Base-by-base conservation (phyloP, 2,329 filamentous ascomycete genomes). In the Colletotrichum magnum region DNA sequence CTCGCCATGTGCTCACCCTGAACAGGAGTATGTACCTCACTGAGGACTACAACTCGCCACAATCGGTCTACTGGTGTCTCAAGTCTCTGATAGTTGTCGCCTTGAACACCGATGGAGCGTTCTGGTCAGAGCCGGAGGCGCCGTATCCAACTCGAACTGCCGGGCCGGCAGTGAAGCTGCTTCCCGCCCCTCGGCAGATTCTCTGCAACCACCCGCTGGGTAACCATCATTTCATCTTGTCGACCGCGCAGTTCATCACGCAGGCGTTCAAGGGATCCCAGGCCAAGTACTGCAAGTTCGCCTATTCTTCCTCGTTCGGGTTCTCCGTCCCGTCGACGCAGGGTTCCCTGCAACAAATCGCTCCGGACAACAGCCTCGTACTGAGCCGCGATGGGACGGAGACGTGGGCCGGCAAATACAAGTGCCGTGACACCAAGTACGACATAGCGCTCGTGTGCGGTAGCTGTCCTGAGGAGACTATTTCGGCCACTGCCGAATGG, bases 31-130 rank as follows among this genome's bases (percentile, higher is more conserved):
- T 87, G 83, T 88, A 84, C 72, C 81, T 88, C 80, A 78, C 79
- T 41, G 87, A 89, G 73, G 84, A 87, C 70, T 88, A 89, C 74
- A 88, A 88, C 72, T 88, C 86, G 1, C 85, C 86, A 0, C 86
- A 88, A 68, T 88, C 86, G 0, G 79, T 81, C 0, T 89, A 88
- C 72, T 88, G 86, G 86, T 83, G 81, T 9, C 75, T 88, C 18
- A 88, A 88, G 64, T 81, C 83, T 0, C 80, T 88, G 3, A 76
- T 87, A 1, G 80, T 79, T 0, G 74, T 86, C 0, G 78, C 76
- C 0, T 64, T 88, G 0, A 69, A 77, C 0, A 68, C 72, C 1
- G 70, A 74, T 0, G 77, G 86, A 52, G 73, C 77, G 0, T 88
- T 89, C 63, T 89, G 87, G 86, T 73, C 72, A 0, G 73, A 76